These are phyloP conservation scores for Penicillium psychrosexuale DNA, from an alignment of 2,329 filamentous ascomycete genomes.

Conservation along the genomic window DNA sequence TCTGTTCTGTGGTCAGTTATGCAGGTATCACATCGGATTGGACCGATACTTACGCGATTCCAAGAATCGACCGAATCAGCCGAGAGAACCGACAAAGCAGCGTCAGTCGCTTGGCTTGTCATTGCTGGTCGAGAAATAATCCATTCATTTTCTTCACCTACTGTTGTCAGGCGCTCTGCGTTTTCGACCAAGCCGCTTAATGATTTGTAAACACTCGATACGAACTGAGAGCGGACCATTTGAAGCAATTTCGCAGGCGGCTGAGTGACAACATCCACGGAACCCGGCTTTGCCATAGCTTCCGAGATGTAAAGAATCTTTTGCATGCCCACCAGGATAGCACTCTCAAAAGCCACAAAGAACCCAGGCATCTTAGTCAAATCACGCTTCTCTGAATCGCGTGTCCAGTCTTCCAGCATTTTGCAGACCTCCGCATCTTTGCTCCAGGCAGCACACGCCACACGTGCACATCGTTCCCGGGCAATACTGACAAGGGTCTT, in stretches of 20 bases:
- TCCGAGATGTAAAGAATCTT: conserved; percentile 93
- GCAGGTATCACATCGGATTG: neutral
- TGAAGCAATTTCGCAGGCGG: conserved; percentile 84
- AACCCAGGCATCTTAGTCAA: conserved; percentile 86
- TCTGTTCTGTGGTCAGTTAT: conserved; percentile 51
- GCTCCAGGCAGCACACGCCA: conserved; percentile 87
- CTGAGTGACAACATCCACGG: conserved; percentile 74
- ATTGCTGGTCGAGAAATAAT: conserved; percentile 46
- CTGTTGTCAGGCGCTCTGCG: conserved; percentile 71
- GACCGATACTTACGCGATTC: conserved; percentile 48
- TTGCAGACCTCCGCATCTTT: conserved; percentile 91
- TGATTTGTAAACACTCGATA: conserved; percentile 89
- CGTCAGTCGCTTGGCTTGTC: conserved; percentile 30
- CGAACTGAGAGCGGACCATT: conserved; percentile 88
- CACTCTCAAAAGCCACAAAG: conserved; percentile 81
- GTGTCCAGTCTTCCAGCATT: conserved; percentile 88
- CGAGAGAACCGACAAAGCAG: conserved; percentile 42
- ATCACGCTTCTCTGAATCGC: conserved; percentile 75
- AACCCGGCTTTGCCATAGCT: conserved; percentile 69
- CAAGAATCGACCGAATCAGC: conserved; percentile 53
- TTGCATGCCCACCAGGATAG: conserved; percentile 81
- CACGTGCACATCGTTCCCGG: conserved; percentile 79
- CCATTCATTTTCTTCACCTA: conserved; percentile 55
- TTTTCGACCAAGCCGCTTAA: conserved; percentile 96
- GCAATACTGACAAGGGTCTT: conserved; percentile 71